Evolutionary conservation across 495 filamentous ascomycete species (phyloP), one percentile per base, ranked within the genome.

Genomic region (Parmelia sp.): DNA sequence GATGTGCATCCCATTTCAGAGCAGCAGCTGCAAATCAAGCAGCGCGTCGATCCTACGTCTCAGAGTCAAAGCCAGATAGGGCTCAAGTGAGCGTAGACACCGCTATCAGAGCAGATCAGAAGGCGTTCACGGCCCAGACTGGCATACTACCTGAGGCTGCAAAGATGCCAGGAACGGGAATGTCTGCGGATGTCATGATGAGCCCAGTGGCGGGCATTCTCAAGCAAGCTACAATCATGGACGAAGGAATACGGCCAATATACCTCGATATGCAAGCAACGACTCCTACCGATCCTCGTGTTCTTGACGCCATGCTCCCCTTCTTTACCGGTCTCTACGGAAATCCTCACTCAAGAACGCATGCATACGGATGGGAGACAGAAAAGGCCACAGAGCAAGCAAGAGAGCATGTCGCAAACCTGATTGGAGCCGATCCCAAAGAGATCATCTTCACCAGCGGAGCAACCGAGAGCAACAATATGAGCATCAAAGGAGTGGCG

Each of bases 231-330:
- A 90, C 90, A 35, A 80, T 96, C 62, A 89, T 97, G 89, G 94
- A 96, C 71, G 86, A 96, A 77, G 94, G 95, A 66, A 86, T 90
- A 60, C 84, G 94, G 40, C 94, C 94, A 21, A 97, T 98, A 69
- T 98, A 97, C 71, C 87, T 98, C 45, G 94, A 98, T 72, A 96
- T 96, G 90, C 94, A 99, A 78, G 93, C 94, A 21, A 98, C 94
- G 5, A 97, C 95, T n/a, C 94, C 94, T 14, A 83, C 90, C 11
- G 94, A 98, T 69, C 94, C 94, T 47, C 84, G 94, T 60, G 94
- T 97, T 44, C 81, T 98, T 15, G 94, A 98, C 71, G 90, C 92
- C 56, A 98, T 98, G 94, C 82, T 98, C 27, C 94, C 94, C 1
- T 98, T 86, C 77, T 89, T 89, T 71, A 94, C 92, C 29, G 92